phyloP scores from a whole-genome alignment of 805 yeast genomes.

The Naumovozyma castellii region DNA sequence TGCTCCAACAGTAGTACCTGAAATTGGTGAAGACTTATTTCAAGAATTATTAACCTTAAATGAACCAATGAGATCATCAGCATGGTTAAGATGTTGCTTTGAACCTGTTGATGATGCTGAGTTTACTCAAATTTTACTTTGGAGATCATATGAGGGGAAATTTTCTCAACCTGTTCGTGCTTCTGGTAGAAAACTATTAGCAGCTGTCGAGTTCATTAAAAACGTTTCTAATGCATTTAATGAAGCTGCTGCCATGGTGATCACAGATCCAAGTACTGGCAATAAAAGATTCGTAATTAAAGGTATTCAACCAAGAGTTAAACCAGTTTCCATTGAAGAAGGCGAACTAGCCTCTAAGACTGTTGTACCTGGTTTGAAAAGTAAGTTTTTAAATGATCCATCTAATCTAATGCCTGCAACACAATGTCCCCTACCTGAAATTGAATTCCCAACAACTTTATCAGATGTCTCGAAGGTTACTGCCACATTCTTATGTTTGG shows the following conservation, averaged over 20 bases:
- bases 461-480: conserved; percentile 29
- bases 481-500: conserved; percentile 25
- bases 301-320: conserved; percentile 82
- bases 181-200: conserved; percentile 55
- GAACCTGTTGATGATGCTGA: conserved; percentile 70
- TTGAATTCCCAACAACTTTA: conserved; percentile 22
- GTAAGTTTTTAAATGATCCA: conserved; percentile 16
- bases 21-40: conserved; percentile 44
- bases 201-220: conserved; percentile 94
- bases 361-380: conserved; percentile 9
- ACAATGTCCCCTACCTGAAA: conserved; percentile 21
- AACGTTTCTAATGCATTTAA: conserved; percentile 86
- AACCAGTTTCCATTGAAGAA: conserved; percentile 39
- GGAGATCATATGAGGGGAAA: conserved; percentile 90
- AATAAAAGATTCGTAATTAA: conserved; percentile 80
- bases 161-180: conserved; percentile 52
- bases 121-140: conserved; percentile 87
- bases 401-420: conserved; percentile 12
- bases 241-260: conserved; percentile 87
- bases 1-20: conserved; percentile 60
- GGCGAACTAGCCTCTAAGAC: conserved; percentile 36
- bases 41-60: conserved; percentile 52
- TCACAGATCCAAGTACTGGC: conserved; percentile 52
- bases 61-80: conserved; percentile 86
- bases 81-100: conserved; percentile 90